phyloP scores from a whole-genome alignment of 192 early-diverging fungal species.

The Backusella tuberculispora region DNA sequence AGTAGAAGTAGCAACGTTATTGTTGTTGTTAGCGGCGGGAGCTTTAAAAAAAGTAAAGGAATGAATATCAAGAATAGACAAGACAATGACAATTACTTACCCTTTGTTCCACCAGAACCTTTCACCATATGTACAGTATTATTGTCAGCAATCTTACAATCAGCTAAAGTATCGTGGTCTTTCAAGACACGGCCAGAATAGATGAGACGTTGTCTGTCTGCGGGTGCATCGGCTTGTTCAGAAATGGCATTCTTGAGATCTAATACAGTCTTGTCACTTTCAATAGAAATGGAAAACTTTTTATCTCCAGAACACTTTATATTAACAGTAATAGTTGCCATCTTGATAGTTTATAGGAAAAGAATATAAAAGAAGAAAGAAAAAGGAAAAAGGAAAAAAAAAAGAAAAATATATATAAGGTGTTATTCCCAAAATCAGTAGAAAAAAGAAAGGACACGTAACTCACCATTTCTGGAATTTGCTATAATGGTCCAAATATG shows the following conservation, averaged over 20 bases:
- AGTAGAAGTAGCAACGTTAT: slow-evolving; percentile 43
- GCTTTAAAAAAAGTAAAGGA: slow-evolving; percentile 20
- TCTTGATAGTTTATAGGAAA: slow-evolving; percentile 30
- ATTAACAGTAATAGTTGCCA: slow-evolving; percentile 68
- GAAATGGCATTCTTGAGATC: slow-evolving; percentile 81
- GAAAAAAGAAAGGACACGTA: not conserved
- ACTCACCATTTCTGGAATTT: not conserved
- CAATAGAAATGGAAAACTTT: slow-evolving; percentile 68
- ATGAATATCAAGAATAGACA: not conserved
- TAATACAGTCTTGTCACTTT: slow-evolving; percentile 63
- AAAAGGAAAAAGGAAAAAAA: not conserved
- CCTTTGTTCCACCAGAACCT: slow-evolving; percentile 46
- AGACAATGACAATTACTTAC: slow-evolving; percentile 12
- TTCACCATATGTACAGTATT: slow-evolving; percentile 94
- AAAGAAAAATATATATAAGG: not conserved
- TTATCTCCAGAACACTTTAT: slow-evolving; percentile 78
- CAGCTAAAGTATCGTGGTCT: slow-evolving; percentile 75
- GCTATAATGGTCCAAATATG: not conserved
- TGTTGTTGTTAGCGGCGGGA: slow-evolving; percentile 22
- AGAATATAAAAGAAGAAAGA: slow-evolving; percentile 17
- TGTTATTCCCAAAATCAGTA: slow-evolving; percentile 4
- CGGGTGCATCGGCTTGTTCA: slow-evolving; percentile 62
- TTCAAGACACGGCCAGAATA: slow-evolving; percentile 95
- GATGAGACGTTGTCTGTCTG: slow-evolving; percentile 83
- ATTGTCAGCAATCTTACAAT: slow-evolving; percentile 85